Percentiles rank a stretch among this genome's conserved stretches.
Conservation (phyloP, 2,329 filamentous ascomycete genomes). For the Chrysoporthe austroafricana region DNA sequence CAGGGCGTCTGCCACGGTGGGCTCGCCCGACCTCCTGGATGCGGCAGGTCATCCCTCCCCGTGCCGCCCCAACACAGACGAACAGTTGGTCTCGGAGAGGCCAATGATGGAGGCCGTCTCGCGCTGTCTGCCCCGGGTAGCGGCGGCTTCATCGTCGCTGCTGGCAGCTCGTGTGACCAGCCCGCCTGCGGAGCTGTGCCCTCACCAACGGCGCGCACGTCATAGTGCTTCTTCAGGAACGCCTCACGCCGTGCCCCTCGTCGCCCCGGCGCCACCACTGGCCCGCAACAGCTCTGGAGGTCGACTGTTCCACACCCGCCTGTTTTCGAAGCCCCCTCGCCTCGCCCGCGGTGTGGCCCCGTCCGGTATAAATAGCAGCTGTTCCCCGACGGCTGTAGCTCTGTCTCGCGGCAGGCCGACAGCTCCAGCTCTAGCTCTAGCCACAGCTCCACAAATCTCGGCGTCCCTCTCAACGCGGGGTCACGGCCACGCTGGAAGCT, state of each 20-base stretch:
- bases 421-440: constrained; percentile 11
- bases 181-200: neutral
- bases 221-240: neutral
- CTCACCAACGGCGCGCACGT: neutral
- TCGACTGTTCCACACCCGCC: constrained; percentile 4
- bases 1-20: no score
- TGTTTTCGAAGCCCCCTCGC: neutral
- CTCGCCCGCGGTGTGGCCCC: constrained; percentile 1
- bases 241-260: no score
- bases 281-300: neutral
- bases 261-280: neutral
- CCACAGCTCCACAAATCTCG: constrained; percentile 10
- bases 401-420: neutral
- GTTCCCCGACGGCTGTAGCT: constrained; percentile 5
- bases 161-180: neutral
- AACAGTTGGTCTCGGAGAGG: neutral
- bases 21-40: neutral
- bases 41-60: neutral
- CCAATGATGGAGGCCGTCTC: neutral
- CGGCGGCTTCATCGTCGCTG: neutral
- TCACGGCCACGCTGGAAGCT: constrained; percentile 36
- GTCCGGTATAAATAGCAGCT: constrained; percentile 1
- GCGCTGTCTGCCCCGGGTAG: neutral
- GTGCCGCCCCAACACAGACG: neutral
- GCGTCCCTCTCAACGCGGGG: constrained; percentile 17